Conservation (phyloP, 2,329 filamentous ascomycete genomes). For the Sphaerulina populicola region DNA sequence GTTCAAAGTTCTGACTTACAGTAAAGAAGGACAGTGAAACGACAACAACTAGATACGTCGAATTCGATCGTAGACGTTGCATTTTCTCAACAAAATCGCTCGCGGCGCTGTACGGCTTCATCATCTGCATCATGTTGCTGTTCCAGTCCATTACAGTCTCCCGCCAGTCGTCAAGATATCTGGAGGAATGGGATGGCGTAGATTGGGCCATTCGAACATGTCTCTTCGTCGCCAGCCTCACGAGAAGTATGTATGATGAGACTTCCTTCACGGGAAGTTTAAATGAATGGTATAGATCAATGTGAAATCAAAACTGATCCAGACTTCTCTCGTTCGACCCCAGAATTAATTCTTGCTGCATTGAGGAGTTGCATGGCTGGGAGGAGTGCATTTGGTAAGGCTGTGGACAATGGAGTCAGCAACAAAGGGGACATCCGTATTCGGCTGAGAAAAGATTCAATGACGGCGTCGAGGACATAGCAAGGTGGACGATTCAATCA, state of each 20-base stretch:
- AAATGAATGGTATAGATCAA: background rate
- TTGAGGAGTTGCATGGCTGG: background rate
- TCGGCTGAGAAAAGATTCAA: background rate
- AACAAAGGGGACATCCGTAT: background rate
- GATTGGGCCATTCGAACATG: background rate
- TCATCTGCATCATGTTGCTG: background rate
- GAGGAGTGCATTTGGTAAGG: background rate
- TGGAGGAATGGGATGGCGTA: background rate
- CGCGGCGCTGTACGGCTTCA: background rate
- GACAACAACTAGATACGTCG: background rate
- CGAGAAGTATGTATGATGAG: background rate
- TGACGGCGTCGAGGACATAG: background rate
- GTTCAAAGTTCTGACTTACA: background rate
- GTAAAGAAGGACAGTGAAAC: background rate
- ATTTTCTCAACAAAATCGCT: background rate
- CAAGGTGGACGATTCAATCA: background rate
- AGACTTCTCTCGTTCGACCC: background rate
- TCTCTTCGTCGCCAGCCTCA: background rate
- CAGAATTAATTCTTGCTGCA: background rate
- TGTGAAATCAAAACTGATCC: background rate
- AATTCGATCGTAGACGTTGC: background rate
- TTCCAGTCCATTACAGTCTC: background rate
- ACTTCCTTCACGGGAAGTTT: no score
- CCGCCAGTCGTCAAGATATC: background rate
- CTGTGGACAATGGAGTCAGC: background rate